Conservation (phyloP, 2,329 filamentous ascomycete species). For the Ascochyta rabiei region DNA sequence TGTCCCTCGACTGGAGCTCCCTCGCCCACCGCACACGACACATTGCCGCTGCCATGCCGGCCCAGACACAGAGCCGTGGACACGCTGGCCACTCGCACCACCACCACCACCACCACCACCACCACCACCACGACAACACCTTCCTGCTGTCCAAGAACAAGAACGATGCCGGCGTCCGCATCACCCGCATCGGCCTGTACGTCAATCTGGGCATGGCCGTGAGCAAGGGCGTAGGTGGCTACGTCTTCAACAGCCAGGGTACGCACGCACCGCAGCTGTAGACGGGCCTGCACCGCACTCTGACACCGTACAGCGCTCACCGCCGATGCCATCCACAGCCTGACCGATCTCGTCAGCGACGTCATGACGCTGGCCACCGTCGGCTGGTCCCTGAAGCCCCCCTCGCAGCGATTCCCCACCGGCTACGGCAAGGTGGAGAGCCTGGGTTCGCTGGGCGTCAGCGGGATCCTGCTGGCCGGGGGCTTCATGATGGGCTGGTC, state of each 20-base stretch:
- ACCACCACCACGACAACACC: slow-evolving; percentile 83
- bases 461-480: slow-evolving; percentile 84
- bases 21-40: slow-evolving; percentile 41
- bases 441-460: slow-evolving; percentile 89
- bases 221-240: slow-evolving; percentile 89
- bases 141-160: slow-evolving; percentile 83
- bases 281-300: not conserved
- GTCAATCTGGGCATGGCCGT: slow-evolving; percentile 95
- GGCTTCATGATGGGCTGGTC: slow-evolving; percentile 86
- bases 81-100: slow-evolving; percentile 62
- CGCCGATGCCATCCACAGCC: slow-evolving; percentile 92
- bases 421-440: slow-evolving; percentile 99
- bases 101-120: slow-evolving; percentile 85
- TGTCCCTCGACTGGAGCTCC: slow-evolving; percentile 40
- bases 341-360: slow-evolving; percentile 94
- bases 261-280: slow-evolving; percentile 13
- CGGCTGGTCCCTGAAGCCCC: slow-evolving; percentile 86
- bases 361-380: slow-evolving; percentile 93
- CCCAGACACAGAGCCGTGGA: slow-evolving; percentile 32
- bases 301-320: slow-evolving; percentile 67
- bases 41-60: slow-evolving; percentile 39
- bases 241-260: slow-evolving; percentile 88
- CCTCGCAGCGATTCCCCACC: slow-evolving; percentile 81
- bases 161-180: slow-evolving; percentile 90
- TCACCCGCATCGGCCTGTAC: slow-evolving; percentile 85